Evolutionary conservation across 1,284 basidiomycete genomes (phyloP).

Genomic region (Wallemia ichthyophaga): DNA sequence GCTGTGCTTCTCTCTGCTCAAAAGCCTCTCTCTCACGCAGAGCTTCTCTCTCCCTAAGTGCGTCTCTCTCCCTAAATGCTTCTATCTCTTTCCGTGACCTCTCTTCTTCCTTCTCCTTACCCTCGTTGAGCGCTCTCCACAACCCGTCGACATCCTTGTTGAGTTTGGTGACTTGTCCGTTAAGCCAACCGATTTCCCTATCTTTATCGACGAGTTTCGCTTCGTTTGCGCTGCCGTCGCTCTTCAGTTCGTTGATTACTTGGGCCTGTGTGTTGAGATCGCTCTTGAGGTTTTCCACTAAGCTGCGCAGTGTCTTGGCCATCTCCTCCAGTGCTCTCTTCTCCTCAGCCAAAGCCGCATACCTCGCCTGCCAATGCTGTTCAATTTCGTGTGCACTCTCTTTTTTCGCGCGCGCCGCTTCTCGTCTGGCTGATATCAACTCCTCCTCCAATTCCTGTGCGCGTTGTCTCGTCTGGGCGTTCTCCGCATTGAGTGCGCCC

Average conservation of each 20-base stretch:
- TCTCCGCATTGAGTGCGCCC: background rate
- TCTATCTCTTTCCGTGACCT: background rate
- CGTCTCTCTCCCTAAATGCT: no score
- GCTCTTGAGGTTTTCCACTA: background rate
- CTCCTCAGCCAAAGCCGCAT: background rate
- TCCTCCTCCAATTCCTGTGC: background rate
- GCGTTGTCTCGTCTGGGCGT: background rate
- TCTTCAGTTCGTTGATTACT: background rate
- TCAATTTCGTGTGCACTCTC: background rate
- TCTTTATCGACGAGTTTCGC: background rate
- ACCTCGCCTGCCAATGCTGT: background rate
- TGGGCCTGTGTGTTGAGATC: background rate
- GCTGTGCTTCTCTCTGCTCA: no score
- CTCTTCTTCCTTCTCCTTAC: background rate
- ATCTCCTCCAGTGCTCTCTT: background rate
- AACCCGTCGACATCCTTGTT: background rate
- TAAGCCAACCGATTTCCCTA: background rate
- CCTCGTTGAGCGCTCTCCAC: background rate
- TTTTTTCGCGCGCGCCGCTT: background rate
- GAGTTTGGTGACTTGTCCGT: background rate
- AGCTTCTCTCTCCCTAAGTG: no score
- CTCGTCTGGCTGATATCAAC: background rate
- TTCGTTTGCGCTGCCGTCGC: background rate
- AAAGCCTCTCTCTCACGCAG: no score
- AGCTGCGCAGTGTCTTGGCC: background rate